Evolutionary conservation across 306 rosid species (phyloP), one percentile per base, ranked within the genome.

Genomic region (Mimosa bimucronata): DNA sequence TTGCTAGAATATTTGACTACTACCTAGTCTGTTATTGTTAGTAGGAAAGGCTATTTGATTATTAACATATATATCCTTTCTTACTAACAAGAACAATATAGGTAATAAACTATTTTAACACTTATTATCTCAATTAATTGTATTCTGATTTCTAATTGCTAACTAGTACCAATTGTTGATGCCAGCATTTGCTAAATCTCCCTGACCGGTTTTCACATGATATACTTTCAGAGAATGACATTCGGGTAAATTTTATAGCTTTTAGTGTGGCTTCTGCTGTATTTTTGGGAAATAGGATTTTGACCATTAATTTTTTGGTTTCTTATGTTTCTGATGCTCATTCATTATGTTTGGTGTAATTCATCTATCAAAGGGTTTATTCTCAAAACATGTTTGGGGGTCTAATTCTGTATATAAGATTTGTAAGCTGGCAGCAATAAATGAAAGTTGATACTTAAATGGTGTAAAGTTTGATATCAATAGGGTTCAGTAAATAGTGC

Each of bases 201-300:
- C 89, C 97, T 45, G 93, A 89, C 75, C 82, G 89, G 58, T 77
- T 79, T 82, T 85, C 90, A 50, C 98, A 92, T 57, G 84, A 92
- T 79, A 37, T 72, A 38, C 97, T 95, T 81, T 88, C 98, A 3
- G 97, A 92, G 87, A 90, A 87, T 84, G 98, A 93, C 71, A 82
- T 95, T 86, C 92, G 62, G 98, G 98, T 95, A 85, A 84, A 65
- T 74, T 74, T 68, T 46, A 42, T 61, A 19, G 73, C 45, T 66
- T 38, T 26, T 2, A 37, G 55, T 67, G 21, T 29, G 16, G 21
- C 74, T 44, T 21, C 5, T 26, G 2, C 9, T 38, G 45, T 48
- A 29, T 3, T 68, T 34, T 26, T 44, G 13, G 21, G 74, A 15
- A 18, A 68, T 25, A 28, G 40, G 28, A 23, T 29, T 30, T 30